Base-by-base conservation (phyloP, 2,329 filamentous ascomycete genomes). In the Coleophoma cylindrospora region DNA sequence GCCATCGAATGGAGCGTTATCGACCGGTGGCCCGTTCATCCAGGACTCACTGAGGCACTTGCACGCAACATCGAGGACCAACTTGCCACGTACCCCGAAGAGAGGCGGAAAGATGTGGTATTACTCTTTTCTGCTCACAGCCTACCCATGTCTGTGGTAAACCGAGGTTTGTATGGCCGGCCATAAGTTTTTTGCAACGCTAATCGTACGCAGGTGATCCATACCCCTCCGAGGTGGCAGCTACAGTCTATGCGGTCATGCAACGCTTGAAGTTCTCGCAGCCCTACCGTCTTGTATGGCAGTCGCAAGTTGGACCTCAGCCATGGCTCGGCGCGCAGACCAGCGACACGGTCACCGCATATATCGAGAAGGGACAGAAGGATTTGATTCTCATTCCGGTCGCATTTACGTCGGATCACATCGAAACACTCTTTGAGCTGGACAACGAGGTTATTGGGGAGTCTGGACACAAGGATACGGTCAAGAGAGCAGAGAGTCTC, bases 371-470 rank as follows among this genome's bases (percentile, higher is more conserved):
- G 69, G 94, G 92, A 1, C 89, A 96, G 64, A 95, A 86, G 49
- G 91, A 99, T 64, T 76, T 99, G 49, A 77, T 96, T 1, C 76
- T 99, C 7, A 90, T 99, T 50, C 94, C 94, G 0, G 95, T 99
- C 57, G 94, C 94, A 6, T 99, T 99, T 67, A 99, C 94, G 0
- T 95, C 89, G n/a, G 94, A 99, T 63, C 94, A 99, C 66, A 99
- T 99, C 59, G 94, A 99, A 72, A 99, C 94, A 0, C 75, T 99
- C 1, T 97, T 86, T 66, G 94, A 99, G 69, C 74, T 99, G 47
- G 94, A 99, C 67, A 78, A 89, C 61, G 94, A 99, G 70, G 90
- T 99, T 37, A 97, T 99, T 63, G 87, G 89, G 51, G 91, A 95
- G 68, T 89, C 81, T 1, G 84, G 87, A 13, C 81, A 88, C 62